Evolutionary conservation across 139 green algal genomes (phyloP).

Genomic region (Chlorokybus atmophyticus): DNA sequence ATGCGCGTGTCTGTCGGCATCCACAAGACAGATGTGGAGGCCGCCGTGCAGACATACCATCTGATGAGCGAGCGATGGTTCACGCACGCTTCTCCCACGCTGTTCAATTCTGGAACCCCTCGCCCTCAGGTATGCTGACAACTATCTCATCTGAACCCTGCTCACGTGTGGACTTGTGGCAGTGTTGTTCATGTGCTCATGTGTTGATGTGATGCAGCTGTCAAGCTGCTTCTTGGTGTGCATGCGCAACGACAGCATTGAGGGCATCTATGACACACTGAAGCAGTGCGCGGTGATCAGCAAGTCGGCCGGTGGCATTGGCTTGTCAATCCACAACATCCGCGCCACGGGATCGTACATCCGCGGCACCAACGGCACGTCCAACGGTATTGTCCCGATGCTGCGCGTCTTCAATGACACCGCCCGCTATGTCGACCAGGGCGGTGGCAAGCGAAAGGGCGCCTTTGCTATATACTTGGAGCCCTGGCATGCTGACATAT

Average conservation of each 20-base stretch:
- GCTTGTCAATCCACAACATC: slow-evolving; percentile 93
- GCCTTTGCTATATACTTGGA: slow-evolving; percentile 86
- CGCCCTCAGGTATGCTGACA: slow-evolving; percentile 17
- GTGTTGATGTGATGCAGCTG: no score
- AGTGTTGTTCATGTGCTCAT: not conserved
- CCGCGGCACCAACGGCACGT: slow-evolving; percentile 92
- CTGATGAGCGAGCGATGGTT: slow-evolving; percentile 38
- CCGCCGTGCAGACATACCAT: slow-evolving; percentile 39
- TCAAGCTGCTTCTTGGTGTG: slow-evolving; percentile 86
- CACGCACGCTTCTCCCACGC: slow-evolving; percentile 92
- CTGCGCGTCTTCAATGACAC: slow-evolving; percentile 99
- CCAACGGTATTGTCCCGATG: slow-evolving; percentile 98
- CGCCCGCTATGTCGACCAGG: slow-evolving; percentile 80
- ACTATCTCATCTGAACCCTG: no score
- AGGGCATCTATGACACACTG: slow-evolving; percentile 99
- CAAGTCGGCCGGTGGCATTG: slow-evolving; percentile 92
- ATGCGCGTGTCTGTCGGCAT: slow-evolving; percentile 95
- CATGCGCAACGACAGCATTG: slow-evolving; percentile 91
- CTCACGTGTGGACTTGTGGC: no score
- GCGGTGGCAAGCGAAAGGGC: slow-evolving; percentile 92
- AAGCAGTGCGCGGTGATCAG: slow-evolving; percentile 97
- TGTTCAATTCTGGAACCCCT: slow-evolving; percentile 95
- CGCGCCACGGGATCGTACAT: slow-evolving; percentile 85
- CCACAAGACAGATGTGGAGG: slow-evolving; percentile 68
- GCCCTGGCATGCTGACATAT: slow-evolving; percentile 90